A percentile compares a stretch with the other conserved stretches of the same genome.
Evolutionary conservation across 345 rosid species (phyloP).

Genomic region (Sisymbrium irio): DNA sequence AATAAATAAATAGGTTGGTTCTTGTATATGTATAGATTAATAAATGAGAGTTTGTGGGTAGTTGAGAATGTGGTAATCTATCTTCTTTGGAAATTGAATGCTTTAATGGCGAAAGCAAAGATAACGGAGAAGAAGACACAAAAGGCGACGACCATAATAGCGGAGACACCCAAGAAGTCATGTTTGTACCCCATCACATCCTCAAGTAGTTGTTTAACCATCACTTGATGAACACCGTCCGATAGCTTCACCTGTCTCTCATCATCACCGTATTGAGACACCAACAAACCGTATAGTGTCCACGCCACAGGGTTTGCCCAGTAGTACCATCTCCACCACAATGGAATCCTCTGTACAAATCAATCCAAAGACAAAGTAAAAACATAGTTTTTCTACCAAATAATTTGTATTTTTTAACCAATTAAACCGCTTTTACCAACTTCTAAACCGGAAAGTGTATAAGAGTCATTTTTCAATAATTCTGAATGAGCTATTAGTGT

Average conservation of each 20-base stretch:
- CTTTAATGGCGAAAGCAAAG: conserved; percentile 77
- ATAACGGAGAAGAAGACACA: conserved; percentile 62
- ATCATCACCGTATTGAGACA: conserved; percentile 80
- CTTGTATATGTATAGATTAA: conserved; percentile 9
- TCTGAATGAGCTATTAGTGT: background rate
- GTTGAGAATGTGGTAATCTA: conserved; percentile 31
- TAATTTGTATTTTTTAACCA: too few relatives aligned
- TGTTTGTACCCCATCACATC: conserved; percentile 69
- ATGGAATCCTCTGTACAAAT: conserved; percentile 77
- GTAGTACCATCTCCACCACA: conserved; percentile 99
- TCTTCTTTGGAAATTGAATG: conserved; percentile 94
- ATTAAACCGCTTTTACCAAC: too few relatives aligned
- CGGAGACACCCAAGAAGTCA: conserved; percentile 73
- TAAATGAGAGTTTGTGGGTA: background rate
- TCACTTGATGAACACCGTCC: conserved; percentile 47
- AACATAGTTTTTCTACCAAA: background rate
- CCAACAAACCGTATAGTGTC: conserved; percentile 80
- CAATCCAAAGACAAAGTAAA: background rate
- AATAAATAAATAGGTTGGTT: conserved; percentile 22
- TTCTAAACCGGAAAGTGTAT: background rate
- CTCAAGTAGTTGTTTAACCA: conserved; percentile 53
- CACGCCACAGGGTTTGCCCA: conserved; percentile 99
- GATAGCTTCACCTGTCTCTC: conserved; percentile 48
- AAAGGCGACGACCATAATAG: conserved; percentile 67
- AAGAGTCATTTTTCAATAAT: background rate